Evolutionary conservation across 805 yeast species (phyloP).

Genomic region (Kazachstania bromeliacearum): DNA sequence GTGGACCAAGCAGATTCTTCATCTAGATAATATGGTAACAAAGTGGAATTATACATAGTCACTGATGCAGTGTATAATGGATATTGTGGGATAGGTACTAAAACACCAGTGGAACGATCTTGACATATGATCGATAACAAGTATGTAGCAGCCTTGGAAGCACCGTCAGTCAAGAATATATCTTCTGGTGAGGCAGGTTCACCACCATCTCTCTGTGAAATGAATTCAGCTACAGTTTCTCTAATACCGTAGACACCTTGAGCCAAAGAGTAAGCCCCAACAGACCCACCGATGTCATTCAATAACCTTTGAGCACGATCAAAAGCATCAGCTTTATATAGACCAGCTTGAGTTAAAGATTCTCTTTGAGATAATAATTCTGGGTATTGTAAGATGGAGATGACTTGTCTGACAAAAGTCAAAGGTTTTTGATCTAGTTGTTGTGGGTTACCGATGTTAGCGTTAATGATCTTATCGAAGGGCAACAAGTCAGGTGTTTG

Average conservation of each 20-base stretch:
- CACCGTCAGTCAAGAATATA: constrained; percentile 85
- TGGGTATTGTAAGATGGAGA: constrained; percentile 82
- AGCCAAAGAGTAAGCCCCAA: constrained; percentile 92
- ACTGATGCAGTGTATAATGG: constrained; percentile 92
- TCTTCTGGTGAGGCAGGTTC: constrained; percentile 53
- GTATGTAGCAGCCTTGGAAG: constrained; percentile 85
- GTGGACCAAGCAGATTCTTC: constrained; percentile 81
- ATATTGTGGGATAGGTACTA: constrained; percentile 96
- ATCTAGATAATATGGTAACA: constrained; percentile 77
- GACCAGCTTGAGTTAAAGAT: constrained; percentile 9
- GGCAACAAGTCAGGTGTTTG: constrained; percentile 56
- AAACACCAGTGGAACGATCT: constrained; percentile 60
- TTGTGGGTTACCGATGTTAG: constrained; percentile 97
- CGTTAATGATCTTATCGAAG: constrained; percentile 66
- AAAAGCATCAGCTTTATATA: constrained; percentile 57
- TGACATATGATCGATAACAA: constrained; percentile 60
- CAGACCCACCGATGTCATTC: constrained; percentile 53
- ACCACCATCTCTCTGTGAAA: constrained; percentile 73
- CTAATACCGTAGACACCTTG: constrained; percentile 75
- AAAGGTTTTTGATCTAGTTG: constrained; percentile 90
- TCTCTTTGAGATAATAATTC: constrained; percentile 37
- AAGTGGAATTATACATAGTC: constrained; percentile 67
- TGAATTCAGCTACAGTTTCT: constrained; percentile 70
- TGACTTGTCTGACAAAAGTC: constrained; percentile 85
- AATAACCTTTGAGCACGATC: constrained; percentile 59